Evolutionary conservation across 306 rosid genomes (phyloP).

Genomic region (Arachis hypogaea): DNA sequence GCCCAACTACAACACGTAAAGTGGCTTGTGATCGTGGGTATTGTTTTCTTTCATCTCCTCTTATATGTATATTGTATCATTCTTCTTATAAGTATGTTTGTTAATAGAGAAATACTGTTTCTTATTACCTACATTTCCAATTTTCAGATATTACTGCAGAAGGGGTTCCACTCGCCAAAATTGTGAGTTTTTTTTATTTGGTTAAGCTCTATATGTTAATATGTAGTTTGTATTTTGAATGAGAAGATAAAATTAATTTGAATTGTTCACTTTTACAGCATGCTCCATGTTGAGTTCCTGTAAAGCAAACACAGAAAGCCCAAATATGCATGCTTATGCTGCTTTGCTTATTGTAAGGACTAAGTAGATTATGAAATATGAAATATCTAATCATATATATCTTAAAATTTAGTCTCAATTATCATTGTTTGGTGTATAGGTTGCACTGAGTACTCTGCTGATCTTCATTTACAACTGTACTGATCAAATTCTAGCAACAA

Average conservation of each 20-base stretch:
- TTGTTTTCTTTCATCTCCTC: constrained; percentile 46
- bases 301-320: constrained; percentile 68
- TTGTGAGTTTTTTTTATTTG: constrained; percentile 53
- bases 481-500: constrained; percentile 73
- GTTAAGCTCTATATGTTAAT: too few relatives aligned
- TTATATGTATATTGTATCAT: constrained; percentile 26
- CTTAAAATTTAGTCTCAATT: too few relatives aligned
- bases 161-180: constrained; percentile 67
- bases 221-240: too few relatives aligned
- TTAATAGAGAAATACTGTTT: too few relatives aligned
- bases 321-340: constrained; percentile 78
- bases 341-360: constrained; percentile 68
- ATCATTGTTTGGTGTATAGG: constrained; percentile 51
- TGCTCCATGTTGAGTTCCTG: constrained; percentile 80
- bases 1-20: constrained; percentile 64
- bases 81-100: not conserved
- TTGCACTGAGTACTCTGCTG: constrained; percentile 57
- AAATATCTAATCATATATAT: too few relatives aligned
- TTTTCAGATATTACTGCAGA: constrained; percentile 82
- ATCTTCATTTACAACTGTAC: constrained; percentile 71
- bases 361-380: constrained; percentile 17
- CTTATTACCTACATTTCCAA: constrained; percentile 22
- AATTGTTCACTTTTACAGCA: constrained; percentile 58
- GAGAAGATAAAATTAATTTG: not conserved
- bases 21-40: constrained; percentile 76